These are phyloP conservation scores for Claviceps maximensis DNA, from an alignment of 2,329 filamentous ascomycete genomes.

Conservation along the genomic window DNA sequence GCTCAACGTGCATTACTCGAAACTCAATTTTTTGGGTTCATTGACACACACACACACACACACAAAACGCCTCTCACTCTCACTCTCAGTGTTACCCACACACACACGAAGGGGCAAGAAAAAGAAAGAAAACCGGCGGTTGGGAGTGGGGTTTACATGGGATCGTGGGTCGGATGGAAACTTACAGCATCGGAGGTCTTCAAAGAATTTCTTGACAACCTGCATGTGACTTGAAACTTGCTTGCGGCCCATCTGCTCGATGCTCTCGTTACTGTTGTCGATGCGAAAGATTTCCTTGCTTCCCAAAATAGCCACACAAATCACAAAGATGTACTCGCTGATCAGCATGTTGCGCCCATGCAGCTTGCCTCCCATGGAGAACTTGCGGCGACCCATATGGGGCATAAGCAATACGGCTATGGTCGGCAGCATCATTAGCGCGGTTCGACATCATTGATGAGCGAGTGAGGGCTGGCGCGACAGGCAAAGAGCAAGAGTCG, in stretches of 20 bases:
- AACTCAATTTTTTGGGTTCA: neutral
- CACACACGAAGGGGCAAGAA: no score
- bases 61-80: no score
- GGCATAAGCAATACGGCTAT: constrained; percentile 49
- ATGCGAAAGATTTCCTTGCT: constrained; percentile 30
- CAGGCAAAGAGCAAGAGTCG: neutral
- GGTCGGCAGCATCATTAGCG: constrained; percentile 13
- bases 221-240: constrained; percentile 61
- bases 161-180: constrained; percentile 6
- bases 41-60: neutral
- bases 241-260: constrained; percentile 41
- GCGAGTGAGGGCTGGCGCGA: neutral
- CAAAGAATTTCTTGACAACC: constrained; percentile 54
- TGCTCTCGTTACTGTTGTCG: constrained; percentile 30
- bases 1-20: neutral
- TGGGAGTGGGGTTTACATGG: neutral
- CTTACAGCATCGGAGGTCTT: constrained; percentile 50
- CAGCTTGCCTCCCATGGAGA: constrained; percentile 48
- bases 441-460: neutral
- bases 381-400: constrained; percentile 53
- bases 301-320: constrained; percentile 25
- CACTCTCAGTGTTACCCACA: no score
- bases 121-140: neutral
- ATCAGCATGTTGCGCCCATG: constrained; percentile 60
- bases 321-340: constrained; percentile 47